Percentiles rank a stretch among this genome's conserved stretches.
Evolutionary conservation across 805 yeast genomes (phyloP).

Genomic region (Brettanomyces nanus): DNA sequence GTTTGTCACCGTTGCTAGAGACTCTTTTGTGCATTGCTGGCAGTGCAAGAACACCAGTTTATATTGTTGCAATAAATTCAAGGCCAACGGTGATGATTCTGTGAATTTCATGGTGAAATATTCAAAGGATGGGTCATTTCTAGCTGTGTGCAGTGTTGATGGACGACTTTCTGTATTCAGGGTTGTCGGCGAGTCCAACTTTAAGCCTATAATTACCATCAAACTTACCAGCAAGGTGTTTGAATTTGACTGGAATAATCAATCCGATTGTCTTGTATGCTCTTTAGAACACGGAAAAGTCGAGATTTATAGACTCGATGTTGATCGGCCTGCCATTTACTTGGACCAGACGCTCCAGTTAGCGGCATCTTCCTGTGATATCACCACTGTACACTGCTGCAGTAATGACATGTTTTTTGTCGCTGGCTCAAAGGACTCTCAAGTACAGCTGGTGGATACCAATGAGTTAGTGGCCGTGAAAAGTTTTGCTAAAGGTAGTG

Average conservation of each 20-base stretch:
- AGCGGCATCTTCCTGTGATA: conserved; percentile 17
- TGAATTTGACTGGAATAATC: conserved; percentile 32
- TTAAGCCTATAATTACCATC: conserved; percentile 18
- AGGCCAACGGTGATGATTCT: neutral
- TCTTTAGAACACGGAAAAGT: conserved; percentile 34
- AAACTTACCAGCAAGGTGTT: conserved; percentile 24
- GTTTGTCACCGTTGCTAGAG: conserved; percentile 40
- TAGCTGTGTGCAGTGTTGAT: conserved; percentile 31
- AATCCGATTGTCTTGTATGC: conserved; percentile 19
- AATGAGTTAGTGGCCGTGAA: conserved; percentile 25
- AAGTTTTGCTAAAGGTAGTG: conserved; percentile 26
- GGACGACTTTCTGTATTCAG: conserved; percentile 23
- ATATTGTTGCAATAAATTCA: neutral
- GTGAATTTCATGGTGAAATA: conserved; percentile 22
- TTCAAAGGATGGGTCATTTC: conserved; percentile 31
- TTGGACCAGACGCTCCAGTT: conserved; percentile 17
- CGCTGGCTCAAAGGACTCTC: conserved; percentile 40
- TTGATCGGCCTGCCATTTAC: conserved; percentile 1
- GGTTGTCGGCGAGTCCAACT: conserved; percentile 8
- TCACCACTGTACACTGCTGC: conserved; percentile 13
- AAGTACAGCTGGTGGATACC: conserved; percentile 34
- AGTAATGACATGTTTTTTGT: conserved; percentile 32
- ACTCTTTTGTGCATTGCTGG: conserved; percentile 35
- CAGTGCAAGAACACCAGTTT: conserved; percentile 23
- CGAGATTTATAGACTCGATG: conserved; percentile 18